phyloP scores from a whole-genome alignment of 345 rosid genomes.

The Barbarea vulgaris region DNA sequence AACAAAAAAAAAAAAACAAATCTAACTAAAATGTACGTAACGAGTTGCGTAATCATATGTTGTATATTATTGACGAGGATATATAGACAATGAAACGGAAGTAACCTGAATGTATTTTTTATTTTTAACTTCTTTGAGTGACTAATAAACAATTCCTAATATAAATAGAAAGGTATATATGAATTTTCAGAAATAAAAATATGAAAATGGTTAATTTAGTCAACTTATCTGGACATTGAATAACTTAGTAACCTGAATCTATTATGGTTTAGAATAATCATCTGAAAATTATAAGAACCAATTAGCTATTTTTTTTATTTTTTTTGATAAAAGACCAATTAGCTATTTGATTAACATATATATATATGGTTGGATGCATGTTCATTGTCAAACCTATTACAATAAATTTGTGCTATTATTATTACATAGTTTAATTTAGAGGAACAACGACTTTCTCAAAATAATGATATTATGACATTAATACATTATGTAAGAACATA shows the following conservation, averaged over 20 bases:
- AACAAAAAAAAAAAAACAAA: neutral
- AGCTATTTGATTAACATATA: neutral
- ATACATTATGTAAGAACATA: neutral
- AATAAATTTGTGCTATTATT: neutral
- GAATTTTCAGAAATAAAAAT: too few species aligned
- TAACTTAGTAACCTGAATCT: too few species aligned
- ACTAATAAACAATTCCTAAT: too few species aligned
- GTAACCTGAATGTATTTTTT: neutral
- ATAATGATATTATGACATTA: neutral
- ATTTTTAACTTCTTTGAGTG: too few species aligned
- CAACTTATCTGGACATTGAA: too few species aligned
- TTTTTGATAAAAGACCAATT: too few species aligned
- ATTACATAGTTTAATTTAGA: neutral
- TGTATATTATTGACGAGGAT: conserved; percentile 10
- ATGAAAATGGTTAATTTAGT: too few species aligned
- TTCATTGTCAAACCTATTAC: conserved; percentile 25
- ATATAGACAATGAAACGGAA: neutral
- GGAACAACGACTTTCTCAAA: conserved; percentile 9
- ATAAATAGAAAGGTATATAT: too few species aligned
- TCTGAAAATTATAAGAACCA: neutral
- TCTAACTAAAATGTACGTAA: conserved; percentile 7
- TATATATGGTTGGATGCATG: conserved; percentile 19
- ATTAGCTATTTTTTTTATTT: too few species aligned
- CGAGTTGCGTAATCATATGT: conserved; percentile 28
- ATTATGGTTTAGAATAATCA: neutral